phyloP scores from a whole-genome alignment of 73 alveolate genomes.

The Paraurostyla sp. region DNA sequence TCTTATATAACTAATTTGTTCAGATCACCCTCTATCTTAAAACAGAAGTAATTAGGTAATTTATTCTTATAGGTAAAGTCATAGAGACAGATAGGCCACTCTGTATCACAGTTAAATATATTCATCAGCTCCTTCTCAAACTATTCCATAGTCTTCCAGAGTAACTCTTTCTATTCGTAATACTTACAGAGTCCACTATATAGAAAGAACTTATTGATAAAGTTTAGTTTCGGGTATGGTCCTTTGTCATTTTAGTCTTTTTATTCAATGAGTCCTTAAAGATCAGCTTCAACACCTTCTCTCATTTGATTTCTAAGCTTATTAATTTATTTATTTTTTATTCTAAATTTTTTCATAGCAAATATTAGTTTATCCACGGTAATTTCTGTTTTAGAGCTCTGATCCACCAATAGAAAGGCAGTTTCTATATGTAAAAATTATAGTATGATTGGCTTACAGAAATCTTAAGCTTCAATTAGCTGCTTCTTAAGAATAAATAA shows the following conservation, averaged over 20 bases:
- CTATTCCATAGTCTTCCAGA: conserved; percentile 18
- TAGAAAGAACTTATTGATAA: conserved; percentile 59
- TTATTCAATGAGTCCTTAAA: background rate
- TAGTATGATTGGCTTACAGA: background rate
- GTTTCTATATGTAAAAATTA: background rate
- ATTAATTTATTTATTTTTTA: background rate
- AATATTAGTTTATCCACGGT: background rate
- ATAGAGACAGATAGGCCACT: conserved; percentile 76
- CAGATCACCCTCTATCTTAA: background rate
- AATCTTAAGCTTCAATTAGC: conserved; percentile 65
- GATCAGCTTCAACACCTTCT: conserved; percentile 38
- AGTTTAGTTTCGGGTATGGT: conserved; percentile 39
- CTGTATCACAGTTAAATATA: conserved; percentile 42
- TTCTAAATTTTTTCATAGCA: background rate
- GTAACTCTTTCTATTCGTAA: conserved; percentile 8
- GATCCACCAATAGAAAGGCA: conserved; percentile 36
- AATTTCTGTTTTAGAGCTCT: background rate
- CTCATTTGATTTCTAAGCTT: conserved; percentile 1
- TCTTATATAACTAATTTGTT: background rate
- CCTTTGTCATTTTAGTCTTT: conserved; percentile 25
- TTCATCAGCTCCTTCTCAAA: conserved; percentile 50
- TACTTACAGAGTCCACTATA: conserved; percentile 54
- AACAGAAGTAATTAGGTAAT: conserved; percentile 22
- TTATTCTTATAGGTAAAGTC: conserved; percentile 66
- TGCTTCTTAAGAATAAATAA: conserved; percentile 70